Evolutionary conservation across 345 rosid genomes (phyloP).

Genomic region (Eucalyptus paniculata): DNA sequence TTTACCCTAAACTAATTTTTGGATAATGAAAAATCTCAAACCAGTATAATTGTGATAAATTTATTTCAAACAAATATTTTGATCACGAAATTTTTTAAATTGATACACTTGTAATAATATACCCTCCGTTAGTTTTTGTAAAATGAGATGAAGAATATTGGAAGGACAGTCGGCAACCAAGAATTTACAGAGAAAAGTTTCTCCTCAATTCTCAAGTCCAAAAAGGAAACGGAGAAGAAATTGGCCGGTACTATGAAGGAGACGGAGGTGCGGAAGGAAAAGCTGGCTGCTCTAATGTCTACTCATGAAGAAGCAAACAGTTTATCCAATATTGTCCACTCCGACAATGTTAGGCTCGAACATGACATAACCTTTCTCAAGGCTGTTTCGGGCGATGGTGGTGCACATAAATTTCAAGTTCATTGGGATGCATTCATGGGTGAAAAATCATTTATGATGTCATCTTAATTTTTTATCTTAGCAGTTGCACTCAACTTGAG

Average conservation of each 20-base stretch:
- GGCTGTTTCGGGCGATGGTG: conserved; percentile 90
- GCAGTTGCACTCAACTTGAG: conserved; percentile 94
- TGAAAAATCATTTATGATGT: not conserved
- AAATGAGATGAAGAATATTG: no score
- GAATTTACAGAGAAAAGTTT: conserved; percentile 58
- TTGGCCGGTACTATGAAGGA: conserved; percentile 25
- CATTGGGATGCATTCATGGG: not conserved
- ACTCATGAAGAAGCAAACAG: conserved; percentile 84
- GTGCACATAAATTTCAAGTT: conserved; percentile 2
- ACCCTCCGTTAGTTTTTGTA: no score
- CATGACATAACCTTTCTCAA: conserved; percentile 89
- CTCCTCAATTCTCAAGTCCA: conserved; percentile 49
- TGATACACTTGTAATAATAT: no score
- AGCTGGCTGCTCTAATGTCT: conserved; percentile 49
- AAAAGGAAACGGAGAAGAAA: conserved; percentile 74
- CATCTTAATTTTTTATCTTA: not conserved
- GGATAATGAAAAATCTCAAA: not conserved
- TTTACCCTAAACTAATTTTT: not conserved
- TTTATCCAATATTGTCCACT: conserved; percentile 76
- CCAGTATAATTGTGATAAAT: not conserved
- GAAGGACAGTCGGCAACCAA: not conserved
- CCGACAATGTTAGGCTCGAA: conserved; percentile 92
- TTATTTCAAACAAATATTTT: not conserved
- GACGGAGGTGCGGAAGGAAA: conserved; percentile 38
- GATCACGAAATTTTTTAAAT: not conserved